phyloP scores from a whole-genome alignment of 306 rosid species.

The Pterocarpus santalinus region DNA sequence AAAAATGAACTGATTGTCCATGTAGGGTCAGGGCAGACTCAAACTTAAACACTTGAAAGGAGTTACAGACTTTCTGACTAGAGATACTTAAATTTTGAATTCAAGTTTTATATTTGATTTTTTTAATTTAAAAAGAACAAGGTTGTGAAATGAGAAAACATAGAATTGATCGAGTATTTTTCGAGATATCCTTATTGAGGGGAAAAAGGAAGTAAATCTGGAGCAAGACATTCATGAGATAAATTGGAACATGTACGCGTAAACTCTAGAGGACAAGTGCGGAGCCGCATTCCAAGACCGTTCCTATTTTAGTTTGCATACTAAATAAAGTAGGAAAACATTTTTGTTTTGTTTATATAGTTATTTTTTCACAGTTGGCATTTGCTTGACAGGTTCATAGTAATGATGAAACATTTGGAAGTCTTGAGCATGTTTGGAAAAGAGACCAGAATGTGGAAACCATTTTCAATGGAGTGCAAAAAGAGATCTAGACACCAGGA shows the following conservation, averaged over 20 bases:
- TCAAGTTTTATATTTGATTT: too few relatives aligned
- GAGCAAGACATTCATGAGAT: slow-evolving; percentile 4
- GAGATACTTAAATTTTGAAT: too few relatives aligned
- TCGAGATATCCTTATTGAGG: too few relatives aligned
- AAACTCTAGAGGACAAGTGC: background rate
- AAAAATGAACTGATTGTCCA: too few relatives aligned
- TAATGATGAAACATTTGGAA: slow-evolving; percentile 42
- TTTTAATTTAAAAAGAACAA: too few relatives aligned
- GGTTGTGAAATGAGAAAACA: too few relatives aligned
- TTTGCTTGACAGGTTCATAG: slow-evolving; percentile 29
- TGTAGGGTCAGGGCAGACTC: too few relatives aligned
- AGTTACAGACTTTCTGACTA: too few relatives aligned
- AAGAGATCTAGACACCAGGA: background rate
- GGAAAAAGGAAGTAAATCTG: background rate
- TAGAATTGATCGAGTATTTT: too few relatives aligned
- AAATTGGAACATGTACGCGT: slow-evolving; percentile 35
- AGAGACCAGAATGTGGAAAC: background rate
- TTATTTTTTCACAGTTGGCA: background rate
- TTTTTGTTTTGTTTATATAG: too few relatives aligned
- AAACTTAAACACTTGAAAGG: too few relatives aligned
- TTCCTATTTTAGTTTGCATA: slow-evolving; percentile 3
- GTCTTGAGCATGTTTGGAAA: slow-evolving; percentile 13
- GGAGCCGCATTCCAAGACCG: background rate
- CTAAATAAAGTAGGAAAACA: background rate
- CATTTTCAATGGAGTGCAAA: background rate